A percentile compares a stretch with the other conserved stretches of the same genome.
Conservation (phyloP, 108 stramenopile species). For the Skeletonema menzelii region DNA sequence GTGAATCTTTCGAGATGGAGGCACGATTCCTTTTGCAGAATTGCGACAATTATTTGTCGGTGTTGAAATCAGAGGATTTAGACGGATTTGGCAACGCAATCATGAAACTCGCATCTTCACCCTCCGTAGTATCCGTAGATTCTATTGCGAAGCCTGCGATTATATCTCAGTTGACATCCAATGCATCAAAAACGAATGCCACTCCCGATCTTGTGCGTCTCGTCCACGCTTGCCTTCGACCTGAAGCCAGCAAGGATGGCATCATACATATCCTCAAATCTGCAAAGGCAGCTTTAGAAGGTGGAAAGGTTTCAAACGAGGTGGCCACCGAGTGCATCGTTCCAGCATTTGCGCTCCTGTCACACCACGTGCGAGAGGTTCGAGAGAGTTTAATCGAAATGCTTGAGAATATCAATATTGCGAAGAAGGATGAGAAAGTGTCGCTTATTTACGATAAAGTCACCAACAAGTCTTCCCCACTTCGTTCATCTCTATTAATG, state of each 20-base stretch:
- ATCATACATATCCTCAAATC: conserved; percentile 43
- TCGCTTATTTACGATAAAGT: conserved; percentile 35
- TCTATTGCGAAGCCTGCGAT: conserved; percentile 34
- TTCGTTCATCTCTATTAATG: conserved; percentile 51
- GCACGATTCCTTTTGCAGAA: conserved; percentile 15
- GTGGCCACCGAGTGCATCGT: conserved; percentile 38
- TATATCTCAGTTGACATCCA: conserved; percentile 7
- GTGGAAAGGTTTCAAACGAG: conserved; percentile 7
- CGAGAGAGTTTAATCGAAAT: conserved; percentile 46
- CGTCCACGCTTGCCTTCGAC: conserved; percentile 27
- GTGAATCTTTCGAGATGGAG: conserved; percentile 22
- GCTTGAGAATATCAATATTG: conserved; percentile 39
- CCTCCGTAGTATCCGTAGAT: conserved; percentile 24
- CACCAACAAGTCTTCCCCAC: conserved; percentile 48
- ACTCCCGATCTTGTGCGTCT: conserved; percentile 17
- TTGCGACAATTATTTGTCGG: conserved; percentile 11
- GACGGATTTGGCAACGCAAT: conserved; percentile 13
- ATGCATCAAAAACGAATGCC: not conserved
- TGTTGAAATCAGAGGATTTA: not conserved
- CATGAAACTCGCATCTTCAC: conserved; percentile 21
- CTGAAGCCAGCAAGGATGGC: conserved; percentile 18
- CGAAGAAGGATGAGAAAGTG: conserved; percentile 21
- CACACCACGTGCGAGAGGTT: conserved; percentile 42
- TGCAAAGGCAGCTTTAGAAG: conserved; percentile 21
- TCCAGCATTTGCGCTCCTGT: conserved; percentile 49